Evolutionary conservation across 2,329 filamentous ascomycete species (phyloP), one percentile per base, ranked within the genome.

Genomic region (Achaetomium macrosporum): DNA sequence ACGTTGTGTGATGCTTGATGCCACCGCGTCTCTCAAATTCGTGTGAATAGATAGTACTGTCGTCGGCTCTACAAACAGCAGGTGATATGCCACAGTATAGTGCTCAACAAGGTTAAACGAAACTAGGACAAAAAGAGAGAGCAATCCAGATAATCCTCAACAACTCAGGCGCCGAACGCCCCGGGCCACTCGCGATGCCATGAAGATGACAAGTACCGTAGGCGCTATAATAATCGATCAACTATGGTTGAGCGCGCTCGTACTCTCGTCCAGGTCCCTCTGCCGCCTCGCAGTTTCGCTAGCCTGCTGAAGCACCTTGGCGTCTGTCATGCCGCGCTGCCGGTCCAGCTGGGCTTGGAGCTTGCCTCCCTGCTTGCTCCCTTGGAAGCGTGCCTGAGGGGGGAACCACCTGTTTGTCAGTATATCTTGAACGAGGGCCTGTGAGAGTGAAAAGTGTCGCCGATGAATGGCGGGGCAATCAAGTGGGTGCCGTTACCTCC

Each of bases 301-400:
- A 4, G 76, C 79, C 59, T 87, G 78, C 57, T 83, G 82, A 45
- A 95, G 72, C 1, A 83, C 84, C 55, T 85, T 82, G 30, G 72
- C 76, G 49, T 83, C 78, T 9, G 86, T 90, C 72, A 88, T 82
- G 61, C 81, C 83, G 72, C 87, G 88, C 71, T 95, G 87, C 35
- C 83, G 84, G 50, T 84, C 79, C 13, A 96, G 74, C 65, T 90
- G 84, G 31, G 76, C 72, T 33, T 79, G 79, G 12, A 95, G 75
- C 65, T 90, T 91, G 15, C 88, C 84, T 31, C n/a, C 48, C 35
- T 54, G 57, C 40, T 52, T 49, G 43, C 25, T 47, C 42, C 47
- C 46, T 43, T 57, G 40, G 33, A 42, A 20, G 25, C 56, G 59
- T 25, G 50, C 53, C 51, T 47, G 41, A 17, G 7, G 8, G 7